phyloP scores from a whole-genome alignment of 78 protist genomes.

The Protostelium mycophagum region DNA sequence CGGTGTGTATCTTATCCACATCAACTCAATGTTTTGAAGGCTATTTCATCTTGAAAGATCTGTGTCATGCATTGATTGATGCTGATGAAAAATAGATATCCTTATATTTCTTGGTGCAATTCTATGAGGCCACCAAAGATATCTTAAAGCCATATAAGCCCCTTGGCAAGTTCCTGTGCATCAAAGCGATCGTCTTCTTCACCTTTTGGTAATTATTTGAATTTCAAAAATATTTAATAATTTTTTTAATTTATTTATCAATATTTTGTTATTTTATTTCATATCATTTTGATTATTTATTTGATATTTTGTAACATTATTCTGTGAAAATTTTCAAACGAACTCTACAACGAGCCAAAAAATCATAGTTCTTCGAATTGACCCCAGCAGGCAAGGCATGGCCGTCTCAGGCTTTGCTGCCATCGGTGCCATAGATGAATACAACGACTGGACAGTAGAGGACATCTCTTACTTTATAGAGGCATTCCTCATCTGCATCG shows the following conservation, averaged over 20 bases:
- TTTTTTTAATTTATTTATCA: neutral
- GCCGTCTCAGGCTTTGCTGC: conserved; percentile 33
- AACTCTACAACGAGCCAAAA: neutral
- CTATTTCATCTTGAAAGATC: neutral
- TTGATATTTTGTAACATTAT: neutral
- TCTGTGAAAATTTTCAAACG: neutral
- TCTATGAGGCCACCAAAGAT: conserved; percentile 33
- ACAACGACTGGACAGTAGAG: conserved; percentile 15
- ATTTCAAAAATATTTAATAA: neutral
- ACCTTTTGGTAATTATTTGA: conserved; percentile 4
- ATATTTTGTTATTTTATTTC: conserved; percentile 10
- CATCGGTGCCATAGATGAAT: conserved; percentile 27
- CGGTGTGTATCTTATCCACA: conserved; percentile 8
- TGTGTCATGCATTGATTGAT: neutral
- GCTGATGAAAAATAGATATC: conserved; percentile 8
- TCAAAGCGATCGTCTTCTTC: conserved; percentile 55
- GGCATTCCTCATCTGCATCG: conserved; percentile 40
- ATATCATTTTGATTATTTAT: neutral
- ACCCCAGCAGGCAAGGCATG: conserved; percentile 32
- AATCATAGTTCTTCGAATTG: no score
- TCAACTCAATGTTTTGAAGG: neutral
- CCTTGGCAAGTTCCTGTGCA: conserved; percentile 59
- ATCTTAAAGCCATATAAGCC: conserved; percentile 55
- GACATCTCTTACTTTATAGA: conserved; percentile 29
- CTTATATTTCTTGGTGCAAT: conserved; percentile 49